phyloP scores from a whole-genome alignment of 108 stramenopile genomes.

The Cyclotella atomus region DNA sequence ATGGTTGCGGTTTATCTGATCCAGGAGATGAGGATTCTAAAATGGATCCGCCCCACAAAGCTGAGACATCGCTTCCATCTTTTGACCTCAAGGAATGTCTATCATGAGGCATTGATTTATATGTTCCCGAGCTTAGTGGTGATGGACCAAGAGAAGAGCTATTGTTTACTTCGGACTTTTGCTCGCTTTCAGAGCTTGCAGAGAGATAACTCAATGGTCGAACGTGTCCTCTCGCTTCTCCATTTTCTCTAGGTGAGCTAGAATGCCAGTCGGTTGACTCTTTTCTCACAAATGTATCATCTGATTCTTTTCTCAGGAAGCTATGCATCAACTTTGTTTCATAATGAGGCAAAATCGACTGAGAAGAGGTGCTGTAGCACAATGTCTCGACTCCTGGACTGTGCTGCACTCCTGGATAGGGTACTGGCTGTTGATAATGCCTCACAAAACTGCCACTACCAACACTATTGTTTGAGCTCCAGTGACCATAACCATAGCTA shows the following conservation, averaged over 20 bases:
- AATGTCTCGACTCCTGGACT: too few species aligned
- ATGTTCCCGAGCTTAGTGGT: background rate
- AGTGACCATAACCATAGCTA: background rate
- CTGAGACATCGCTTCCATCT: background rate
- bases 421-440: background rate
- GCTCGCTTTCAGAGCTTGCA: background rate
- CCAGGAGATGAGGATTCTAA: background rate
- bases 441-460: background rate
- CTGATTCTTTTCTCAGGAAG: background rate
- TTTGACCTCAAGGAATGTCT: background rate
- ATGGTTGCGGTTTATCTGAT: too few species aligned
- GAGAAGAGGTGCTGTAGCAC: too few species aligned
- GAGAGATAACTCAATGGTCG: constrained; percentile 1
- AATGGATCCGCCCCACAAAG: background rate
- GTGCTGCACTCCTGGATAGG: too few species aligned
- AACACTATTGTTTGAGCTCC: background rate
- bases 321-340: background rate
- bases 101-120: background rate
- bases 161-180: too few species aligned
- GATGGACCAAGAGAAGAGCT: too few species aligned
- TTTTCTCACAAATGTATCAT: background rate
- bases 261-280: background rate
- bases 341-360: background rate
- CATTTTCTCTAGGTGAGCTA: background rate
- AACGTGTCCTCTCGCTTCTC: background rate